A percentile compares a stretch with the other conserved stretches of the same genome.
Evolutionary conservation across 805 yeast genomes (phyloP).

Genomic region (Cyberlindnera americana): DNA sequence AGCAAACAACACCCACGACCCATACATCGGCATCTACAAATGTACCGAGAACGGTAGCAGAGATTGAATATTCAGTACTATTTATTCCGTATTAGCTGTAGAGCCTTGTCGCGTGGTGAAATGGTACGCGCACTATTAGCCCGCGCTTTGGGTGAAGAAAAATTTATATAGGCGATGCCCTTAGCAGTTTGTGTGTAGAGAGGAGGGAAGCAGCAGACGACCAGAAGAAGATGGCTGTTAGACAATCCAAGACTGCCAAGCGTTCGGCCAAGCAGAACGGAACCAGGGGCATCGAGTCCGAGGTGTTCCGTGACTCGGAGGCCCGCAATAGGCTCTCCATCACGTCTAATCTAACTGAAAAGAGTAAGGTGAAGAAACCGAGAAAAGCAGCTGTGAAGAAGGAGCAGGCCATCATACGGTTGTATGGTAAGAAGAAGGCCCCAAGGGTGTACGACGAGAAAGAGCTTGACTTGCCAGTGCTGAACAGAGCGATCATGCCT

Average conservation of each 20-base stretch:
- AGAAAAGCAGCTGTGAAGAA: constrained; percentile 56
- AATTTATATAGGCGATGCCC: no score
- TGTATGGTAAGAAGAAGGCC: constrained; percentile 58
- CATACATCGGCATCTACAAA: constrained; percentile 60
- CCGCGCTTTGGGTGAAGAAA: no score
- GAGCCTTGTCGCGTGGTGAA: no score
- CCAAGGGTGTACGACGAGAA: constrained; percentile 59
- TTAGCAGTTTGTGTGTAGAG: no score
- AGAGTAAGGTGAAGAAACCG: constrained; percentile 47
- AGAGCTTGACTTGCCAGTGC: constrained; percentile 72
- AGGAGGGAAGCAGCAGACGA: no score
- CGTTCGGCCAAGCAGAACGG: constrained; percentile 50
- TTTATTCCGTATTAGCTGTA: no score
- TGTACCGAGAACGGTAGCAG: constrained; percentile 35
- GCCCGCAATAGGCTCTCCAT: constrained; percentile 63
- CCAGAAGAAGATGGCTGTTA: constrained; percentile 54
- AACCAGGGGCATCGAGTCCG: constrained; percentile 57
- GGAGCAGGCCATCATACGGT: constrained; percentile 57
- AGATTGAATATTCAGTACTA: constrained; percentile 2
- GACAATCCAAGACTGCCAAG: constrained; percentile 58
- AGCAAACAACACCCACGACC: constrained; percentile 74
- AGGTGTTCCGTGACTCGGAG: constrained; percentile 59
- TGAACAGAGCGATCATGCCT: constrained; percentile 82
- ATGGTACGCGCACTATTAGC: no score
- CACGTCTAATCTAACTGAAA: constrained; percentile 42